A percentile compares a stretch with the other conserved stretches of the same genome.
These are phyloP conservation scores for Fomitiporia mediterranea DNA, from an alignment of 1,284 basidiomycete species.

Conservation along the genomic window DNA sequence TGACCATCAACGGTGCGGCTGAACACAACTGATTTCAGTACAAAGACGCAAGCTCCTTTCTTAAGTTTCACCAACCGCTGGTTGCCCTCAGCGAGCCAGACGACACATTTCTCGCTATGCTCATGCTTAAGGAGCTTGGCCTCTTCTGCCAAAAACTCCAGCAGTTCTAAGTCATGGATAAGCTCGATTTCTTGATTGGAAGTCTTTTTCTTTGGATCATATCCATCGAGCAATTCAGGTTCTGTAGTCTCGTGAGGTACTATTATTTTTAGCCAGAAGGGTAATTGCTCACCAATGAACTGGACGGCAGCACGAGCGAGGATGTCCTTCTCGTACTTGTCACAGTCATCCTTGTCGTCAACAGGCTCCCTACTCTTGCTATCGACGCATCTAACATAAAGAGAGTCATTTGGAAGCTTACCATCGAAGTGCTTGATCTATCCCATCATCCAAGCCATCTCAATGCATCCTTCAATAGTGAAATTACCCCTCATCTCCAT, in stretches of 20 bases:
- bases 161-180: slow-evolving; percentile 92
- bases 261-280: slow-evolving; percentile 3
- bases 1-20: slow-evolving; percentile 94
- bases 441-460: slow-evolving; percentile 99
- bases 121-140: slow-evolving; percentile 95
- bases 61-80: slow-evolving; percentile 99
- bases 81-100: slow-evolving; percentile 85
- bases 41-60: slow-evolving; percentile 91
- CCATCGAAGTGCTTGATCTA: slow-evolving; percentile 98
- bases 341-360: slow-evolving; percentile 95
- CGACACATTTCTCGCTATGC: slow-evolving; percentile 94
- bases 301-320: slow-evolving; percentile 92
- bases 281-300: slow-evolving; percentile 68
- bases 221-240: slow-evolving; percentile 95
- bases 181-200: slow-evolving; percentile 98
- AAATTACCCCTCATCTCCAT: slow-evolving; percentile 94
- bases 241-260: slow-evolving; percentile 46
- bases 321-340: slow-evolving; percentile 94
- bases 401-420: slow-evolving; percentile 84
- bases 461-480: slow-evolving; percentile 95
- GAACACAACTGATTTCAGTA: slow-evolving; percentile 96
- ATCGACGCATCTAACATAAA: slow-evolving; percentile 98
- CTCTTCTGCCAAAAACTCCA: slow-evolving; percentile 89
- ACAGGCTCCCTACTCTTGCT: slow-evolving; percentile 93
- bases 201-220: slow-evolving; percentile 95